Evolutionary conservation across 768 basidiomycete species (phyloP), one percentile per base, ranked within the genome.

Genomic region (Amanita subjunquillea): DNA sequence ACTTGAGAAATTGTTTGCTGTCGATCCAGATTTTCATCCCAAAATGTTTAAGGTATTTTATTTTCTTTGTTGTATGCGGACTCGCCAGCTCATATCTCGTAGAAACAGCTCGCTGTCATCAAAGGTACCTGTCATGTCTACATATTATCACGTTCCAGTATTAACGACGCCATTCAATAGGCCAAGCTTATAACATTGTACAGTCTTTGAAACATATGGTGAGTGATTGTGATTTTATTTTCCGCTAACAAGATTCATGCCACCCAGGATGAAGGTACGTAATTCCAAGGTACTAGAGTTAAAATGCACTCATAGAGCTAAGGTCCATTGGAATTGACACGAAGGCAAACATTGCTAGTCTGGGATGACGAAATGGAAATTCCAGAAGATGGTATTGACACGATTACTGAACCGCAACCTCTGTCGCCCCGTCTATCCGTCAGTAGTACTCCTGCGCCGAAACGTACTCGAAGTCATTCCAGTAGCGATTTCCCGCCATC

Each of bases 311-410:
- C 6, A 39, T 23, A 48, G 23, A 12, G 37, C 34, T 15, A 55
- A 90, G 90, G 91, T n/a, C 91, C 92, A 3, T 72, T 95, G 57
- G 92, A 95, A 60, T 71, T 95, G 27, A 93, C 91, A 3, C 77
- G 91, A n/a, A 72, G 91, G 50, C 78, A 77, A 52, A 91, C 82
- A 63, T 81, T 85, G 6, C 75, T 89, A 23, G 85, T 95, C 12
- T 90, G 86, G 84, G 85, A 90, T 56, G 92, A 94, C 50, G 85
- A 88, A 58, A 66, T 86, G n/a, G 86, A 89, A 63, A 65, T 89
- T 17, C 66, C 76, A 40, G 84, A 84, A 55, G 83, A 85, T 55
- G 65, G 62, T 37, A 58, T 68, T 6, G 69, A 71, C 40, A 75
- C 73, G 47, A 44, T 36, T 6, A n/a, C 62, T 17, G 60, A 65